Base-by-base conservation (phyloP, 2,329 filamentous ascomycete species). In the Cytospora leucostoma region DNA sequence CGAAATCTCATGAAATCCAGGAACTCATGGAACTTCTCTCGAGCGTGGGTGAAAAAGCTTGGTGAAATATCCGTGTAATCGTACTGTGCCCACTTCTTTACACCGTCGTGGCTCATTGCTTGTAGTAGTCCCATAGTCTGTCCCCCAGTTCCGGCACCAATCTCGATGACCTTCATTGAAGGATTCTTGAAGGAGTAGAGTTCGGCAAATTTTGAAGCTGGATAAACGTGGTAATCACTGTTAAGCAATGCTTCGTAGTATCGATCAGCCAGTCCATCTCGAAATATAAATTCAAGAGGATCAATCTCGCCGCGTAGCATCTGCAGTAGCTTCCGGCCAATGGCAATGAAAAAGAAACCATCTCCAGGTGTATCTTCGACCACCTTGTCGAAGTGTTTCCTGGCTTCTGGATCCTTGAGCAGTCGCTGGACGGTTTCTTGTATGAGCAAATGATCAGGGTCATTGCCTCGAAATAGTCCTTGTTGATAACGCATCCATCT, bases 61-160 rank as follows among this genome's bases (percentile, higher is more conserved):
- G 32, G 15, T 7, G 53, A 56, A 19, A 34, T 15, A 13, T 56
- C 53, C 12, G 53, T 56, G 34, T 27, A 56, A 15, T 56, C 32
- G n/a, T 56, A 56, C n/a, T 56, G 33, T 33, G 34, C 44, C n/a
- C 63, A 50, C 33, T 52, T 59, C 3, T 57, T 57, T 55, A 4
- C 32, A 37, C 55, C n/a, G 15, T 32, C 35, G 35, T 37, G 35
- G 35, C 35, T 37, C 35, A 37, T 37, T 13, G 35, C 12, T 13
- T 37, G 8, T 13, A 37, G 12, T 8, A 37, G 2, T 19, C 44
- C 7, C 17, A 17, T 38, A 38, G 53, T 56, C n/a, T 4, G 10
- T 12, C 15, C 34, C 21, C 53, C 53, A n/a, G 53, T 35, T 12
- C 53, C 34, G 2, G 53, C 53, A 13, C 53, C 53, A 32, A 56